A percentile compares a stretch with the other conserved stretches of the same genome.
These are phyloP conservation scores for Russula sp. DNA, from an alignment of 768 basidiomycete species.

Conservation along the genomic window DNA sequence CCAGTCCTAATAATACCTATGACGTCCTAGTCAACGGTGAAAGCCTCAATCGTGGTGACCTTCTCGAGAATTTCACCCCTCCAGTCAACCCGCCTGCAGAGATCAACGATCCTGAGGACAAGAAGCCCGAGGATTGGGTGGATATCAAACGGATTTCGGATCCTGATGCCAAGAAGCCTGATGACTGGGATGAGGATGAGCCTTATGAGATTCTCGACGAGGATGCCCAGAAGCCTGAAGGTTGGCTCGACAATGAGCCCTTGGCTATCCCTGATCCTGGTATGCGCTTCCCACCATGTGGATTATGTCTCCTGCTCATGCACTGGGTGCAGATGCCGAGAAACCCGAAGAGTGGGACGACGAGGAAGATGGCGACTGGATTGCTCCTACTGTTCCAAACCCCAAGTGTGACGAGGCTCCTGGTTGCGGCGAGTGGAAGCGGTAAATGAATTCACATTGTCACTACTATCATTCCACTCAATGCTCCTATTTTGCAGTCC, in stretches of 20 bases:
- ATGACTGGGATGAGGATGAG: conserved; percentile 96
- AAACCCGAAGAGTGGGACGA: conserved; percentile 99
- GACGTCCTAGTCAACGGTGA: conserved; percentile 88
- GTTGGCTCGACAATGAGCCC: conserved; percentile 91
- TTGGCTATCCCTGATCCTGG: conserved; percentile 79
- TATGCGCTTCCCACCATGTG: conserved; percentile 26
- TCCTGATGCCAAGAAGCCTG: conserved; percentile 83
- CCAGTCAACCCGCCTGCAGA: conserved; percentile 88
- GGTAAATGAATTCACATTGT: conserved; percentile 33
- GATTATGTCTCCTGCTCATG: neutral
- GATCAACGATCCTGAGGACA: conserved; percentile 89
- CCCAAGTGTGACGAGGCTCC: conserved; percentile 84
- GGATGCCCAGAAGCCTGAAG: conserved; percentile 84
- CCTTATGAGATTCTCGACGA: conserved; percentile 87
- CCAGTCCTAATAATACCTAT: conserved; percentile 88
- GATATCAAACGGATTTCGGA: conserved; percentile 82
- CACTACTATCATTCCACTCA: neutral
- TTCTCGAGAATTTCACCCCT: conserved; percentile 92
- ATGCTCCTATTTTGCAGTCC: conserved; percentile 40
- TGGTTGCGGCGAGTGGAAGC: conserved; percentile 94
- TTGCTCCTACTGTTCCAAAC: conserved; percentile 83
- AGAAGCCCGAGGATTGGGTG: conserved; percentile 91
- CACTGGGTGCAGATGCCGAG: conserved; percentile 49
- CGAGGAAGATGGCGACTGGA: conserved; percentile 99
- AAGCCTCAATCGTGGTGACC: conserved; percentile 65